phyloP scores from a whole-genome alignment of 176 grass and related monocot species.

The Tillandsia fasciculata region DNA sequence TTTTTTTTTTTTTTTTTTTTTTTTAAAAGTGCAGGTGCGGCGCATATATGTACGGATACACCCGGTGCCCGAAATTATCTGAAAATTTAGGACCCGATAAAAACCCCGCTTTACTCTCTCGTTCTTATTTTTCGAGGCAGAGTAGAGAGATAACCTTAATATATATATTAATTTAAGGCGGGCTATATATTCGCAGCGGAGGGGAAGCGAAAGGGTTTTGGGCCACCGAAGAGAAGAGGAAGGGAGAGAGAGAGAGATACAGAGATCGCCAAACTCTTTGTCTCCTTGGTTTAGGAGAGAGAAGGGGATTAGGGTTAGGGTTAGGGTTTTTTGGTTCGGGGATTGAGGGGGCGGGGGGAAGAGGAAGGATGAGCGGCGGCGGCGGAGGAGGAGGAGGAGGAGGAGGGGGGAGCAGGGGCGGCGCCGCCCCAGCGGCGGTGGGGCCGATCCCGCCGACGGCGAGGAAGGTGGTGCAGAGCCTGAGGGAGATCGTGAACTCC shows the following conservation, averaged over 20 bases:
- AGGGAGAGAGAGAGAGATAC: background rate
- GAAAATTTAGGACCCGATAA: too few relatives aligned
- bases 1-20: too few relatives aligned
- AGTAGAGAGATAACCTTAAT: background rate
- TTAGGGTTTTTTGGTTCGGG: too few relatives aligned
- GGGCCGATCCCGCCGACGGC: slow-evolving; percentile 47
- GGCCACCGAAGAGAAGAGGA: slow-evolving; percentile 10
- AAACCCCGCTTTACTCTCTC: too few relatives aligned
- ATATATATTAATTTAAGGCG: background rate
- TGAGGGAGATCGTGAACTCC: slow-evolving; percentile 99
- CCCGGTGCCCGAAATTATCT: too few relatives aligned
- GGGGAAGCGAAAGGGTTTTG: background rate
- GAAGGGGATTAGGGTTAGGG: background rate
- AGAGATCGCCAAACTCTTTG: background rate
- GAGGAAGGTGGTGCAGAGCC: slow-evolving; percentile 77
- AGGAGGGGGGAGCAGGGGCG: slow-evolving; percentile 22
- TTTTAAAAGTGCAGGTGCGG: too few relatives aligned
- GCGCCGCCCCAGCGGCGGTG: slow-evolving; percentile 26
- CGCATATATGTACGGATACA: too few relatives aligned
- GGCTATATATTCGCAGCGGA: background rate
- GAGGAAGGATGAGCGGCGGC: background rate
- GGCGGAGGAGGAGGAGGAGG: slow-evolving; percentile 23
- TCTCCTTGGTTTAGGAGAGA: too few relatives aligned
- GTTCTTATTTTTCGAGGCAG: background rate
- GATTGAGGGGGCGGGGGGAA: too few relatives aligned